A percentile compares a stretch with the other conserved stretches of the same genome.
Conservation (phyloP, 805 yeast species). For the Ogataea corticis region DNA sequence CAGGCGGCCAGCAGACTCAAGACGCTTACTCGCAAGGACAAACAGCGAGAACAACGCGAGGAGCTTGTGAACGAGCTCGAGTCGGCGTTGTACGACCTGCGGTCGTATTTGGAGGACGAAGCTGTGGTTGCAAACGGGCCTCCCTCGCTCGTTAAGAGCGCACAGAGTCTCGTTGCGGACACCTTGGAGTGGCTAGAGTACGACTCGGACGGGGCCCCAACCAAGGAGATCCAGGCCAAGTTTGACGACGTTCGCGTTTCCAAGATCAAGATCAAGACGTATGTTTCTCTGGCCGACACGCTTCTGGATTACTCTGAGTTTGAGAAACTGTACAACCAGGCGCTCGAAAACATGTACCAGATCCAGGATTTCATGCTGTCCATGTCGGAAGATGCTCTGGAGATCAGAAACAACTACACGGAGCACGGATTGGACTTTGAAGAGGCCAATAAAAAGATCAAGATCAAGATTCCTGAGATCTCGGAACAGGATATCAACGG, state of each 20-base stretch:
- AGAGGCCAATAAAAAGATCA: conserved; percentile 49
- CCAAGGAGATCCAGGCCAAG: conserved; percentile 40
- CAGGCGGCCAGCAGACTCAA: conserved; percentile 49
- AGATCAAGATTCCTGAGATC: conserved; percentile 29
- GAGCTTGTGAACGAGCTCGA: conserved; percentile 70
- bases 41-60: conserved; percentile 52
- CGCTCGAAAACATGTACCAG: conserved; percentile 40
- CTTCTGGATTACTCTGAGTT: conserved; percentile 51
- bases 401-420: conserved; percentile 44
- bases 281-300: conserved; percentile 42
- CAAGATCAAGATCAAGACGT: conserved; percentile 37
- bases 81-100: conserved; percentile 65
- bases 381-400: conserved; percentile 46
- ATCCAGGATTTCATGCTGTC: conserved; percentile 46
- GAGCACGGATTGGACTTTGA: conserved; percentile 51
- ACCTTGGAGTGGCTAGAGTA: conserved; percentile 78
- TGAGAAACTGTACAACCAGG: conserved; percentile 42
- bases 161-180: conserved; percentile 43
- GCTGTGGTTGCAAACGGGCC: conserved; percentile 46
- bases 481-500: conserved; percentile 31
- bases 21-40: conserved; percentile 55
- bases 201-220: conserved; percentile 55
- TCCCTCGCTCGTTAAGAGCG: conserved; percentile 37
- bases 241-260: conserved; percentile 32
- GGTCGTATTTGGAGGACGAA: conserved; percentile 59